phyloP scores from a whole-genome alignment of 768 basidiomycete genomes.

The Tephrocybe sp. region DNA sequence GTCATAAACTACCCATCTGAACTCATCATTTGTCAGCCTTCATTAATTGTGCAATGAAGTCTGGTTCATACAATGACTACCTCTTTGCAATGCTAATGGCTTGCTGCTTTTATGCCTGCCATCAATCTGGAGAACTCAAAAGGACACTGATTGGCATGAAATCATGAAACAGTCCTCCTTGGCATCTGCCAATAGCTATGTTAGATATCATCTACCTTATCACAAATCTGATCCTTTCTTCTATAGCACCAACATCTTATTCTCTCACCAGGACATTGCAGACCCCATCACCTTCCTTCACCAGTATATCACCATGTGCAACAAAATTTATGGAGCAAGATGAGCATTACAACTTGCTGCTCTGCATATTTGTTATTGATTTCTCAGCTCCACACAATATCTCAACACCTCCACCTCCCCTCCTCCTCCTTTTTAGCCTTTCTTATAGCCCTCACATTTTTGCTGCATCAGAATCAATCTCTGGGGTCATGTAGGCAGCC shows the following conservation, averaged over 20 bases:
- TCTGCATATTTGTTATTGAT: neutral
- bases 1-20: slow-evolving; percentile 20
- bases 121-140: neutral
- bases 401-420: no score
- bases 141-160: slow-evolving; percentile 11
- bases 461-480: no score
- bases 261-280: slow-evolving; percentile 19
- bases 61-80: neutral
- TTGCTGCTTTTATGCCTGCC: neutral
- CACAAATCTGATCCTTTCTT: slow-evolving; percentile 30
- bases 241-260: slow-evolving; percentile 21
- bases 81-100: neutral
- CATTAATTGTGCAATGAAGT: neutral
- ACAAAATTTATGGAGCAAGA: slow-evolving; percentile 11
- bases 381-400: no score
- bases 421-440: no score
- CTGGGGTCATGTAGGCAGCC: no score
- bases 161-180: slow-evolving; percentile 19
- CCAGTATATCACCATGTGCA: slow-evolving; percentile 12
- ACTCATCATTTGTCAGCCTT: neutral
- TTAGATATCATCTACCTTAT: slow-evolving; percentile 25
- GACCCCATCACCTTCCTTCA: slow-evolving; percentile 18
- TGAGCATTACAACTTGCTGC: neutral
- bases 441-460: no score
- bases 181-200: neutral